phyloP scores from a whole-genome alignment of 2,329 filamentous ascomycete species.

The Phaeosphaeriaceae sp. region DNA sequence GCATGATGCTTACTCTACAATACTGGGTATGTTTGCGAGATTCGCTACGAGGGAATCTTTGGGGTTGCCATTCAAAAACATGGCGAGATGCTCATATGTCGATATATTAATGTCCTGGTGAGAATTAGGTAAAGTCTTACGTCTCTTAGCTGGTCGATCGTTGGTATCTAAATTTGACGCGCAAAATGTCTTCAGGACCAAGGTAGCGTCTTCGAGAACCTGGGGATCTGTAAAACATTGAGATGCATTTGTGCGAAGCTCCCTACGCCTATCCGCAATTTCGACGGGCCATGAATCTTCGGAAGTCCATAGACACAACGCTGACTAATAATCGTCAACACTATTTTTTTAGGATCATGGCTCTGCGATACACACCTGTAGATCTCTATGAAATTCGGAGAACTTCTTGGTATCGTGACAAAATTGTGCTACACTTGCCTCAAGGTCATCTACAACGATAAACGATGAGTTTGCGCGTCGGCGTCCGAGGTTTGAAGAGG shows the following conservation, averaged over 20 bases:
- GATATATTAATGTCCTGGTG: slow-evolving; percentile 16
- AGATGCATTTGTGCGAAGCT: slow-evolving; percentile 26
- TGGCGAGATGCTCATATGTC: slow-evolving; percentile 29
- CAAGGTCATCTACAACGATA: slow-evolving; percentile 20
- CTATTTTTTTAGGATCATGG: neutral
- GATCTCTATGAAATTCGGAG: slow-evolving; percentile 30
- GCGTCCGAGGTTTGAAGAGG: neutral
- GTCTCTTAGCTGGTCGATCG: slow-evolving; percentile 39
- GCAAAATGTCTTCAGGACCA: slow-evolving; percentile 24
- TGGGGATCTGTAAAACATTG: slow-evolving; percentile 29
- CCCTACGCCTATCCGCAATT: slow-evolving; percentile 27
- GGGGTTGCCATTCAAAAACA: slow-evolving; percentile 30
- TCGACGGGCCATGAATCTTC: slow-evolving; percentile 33
- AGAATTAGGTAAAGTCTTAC: slow-evolving; percentile 24
- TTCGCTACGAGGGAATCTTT: slow-evolving; percentile 27
- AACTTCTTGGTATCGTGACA: slow-evolving; percentile 29
- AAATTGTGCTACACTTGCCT: slow-evolving; percentile 20
- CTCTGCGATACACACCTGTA: slow-evolving; percentile 35
- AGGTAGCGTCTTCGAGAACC: slow-evolving; percentile 27
- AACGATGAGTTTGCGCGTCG: slow-evolving; percentile 7
- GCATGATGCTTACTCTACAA: slow-evolving; percentile 32
- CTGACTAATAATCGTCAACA: slow-evolving; percentile 31
- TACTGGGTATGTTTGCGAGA: slow-evolving; percentile 31
- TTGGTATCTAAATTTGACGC: slow-evolving; percentile 22
- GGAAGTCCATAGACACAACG: slow-evolving; percentile 43